Percentiles rank a stretch among this genome's conserved stretches.
These are phyloP conservation scores for Phoma sp. DNA, from an alignment of 2,329 filamentous ascomycete genomes.

Conservation along the genomic window DNA sequence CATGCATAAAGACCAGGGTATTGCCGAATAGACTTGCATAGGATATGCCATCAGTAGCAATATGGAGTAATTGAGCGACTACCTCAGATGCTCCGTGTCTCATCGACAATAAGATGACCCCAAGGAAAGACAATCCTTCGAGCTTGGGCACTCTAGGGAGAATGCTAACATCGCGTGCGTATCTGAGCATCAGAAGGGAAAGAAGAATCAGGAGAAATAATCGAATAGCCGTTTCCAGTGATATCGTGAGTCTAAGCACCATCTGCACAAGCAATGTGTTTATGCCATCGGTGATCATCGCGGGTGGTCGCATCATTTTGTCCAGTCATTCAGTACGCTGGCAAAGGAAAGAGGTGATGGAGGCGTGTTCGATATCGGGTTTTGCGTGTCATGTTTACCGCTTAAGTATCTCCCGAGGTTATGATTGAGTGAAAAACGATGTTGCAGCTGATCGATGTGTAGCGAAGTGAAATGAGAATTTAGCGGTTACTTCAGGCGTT, in stretches of 20 bases:
- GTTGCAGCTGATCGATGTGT: too few species aligned
- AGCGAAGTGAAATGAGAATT: too few species aligned
- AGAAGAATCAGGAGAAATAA: not conserved
- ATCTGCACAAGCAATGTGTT: not conserved
- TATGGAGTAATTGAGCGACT: not conserved
- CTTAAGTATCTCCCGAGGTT: too few species aligned
- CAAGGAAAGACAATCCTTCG: not conserved
- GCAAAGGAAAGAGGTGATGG: too few species aligned
- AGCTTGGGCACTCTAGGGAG: not conserved
- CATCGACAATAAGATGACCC: not conserved
- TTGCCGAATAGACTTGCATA: not conserved
- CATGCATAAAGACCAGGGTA: not conserved
- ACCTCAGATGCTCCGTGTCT: not conserved
- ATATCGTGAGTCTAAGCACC: not conserved
- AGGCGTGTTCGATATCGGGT: too few species aligned
- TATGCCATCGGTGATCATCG: not conserved
- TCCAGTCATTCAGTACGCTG: too few species aligned
- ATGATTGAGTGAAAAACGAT: too few species aligned
- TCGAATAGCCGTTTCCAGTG: not conserved
- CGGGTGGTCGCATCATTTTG: not conserved
- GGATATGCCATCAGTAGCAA: constrained; percentile 1
- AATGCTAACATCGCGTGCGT: not conserved
- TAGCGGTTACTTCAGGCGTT: too few species aligned
- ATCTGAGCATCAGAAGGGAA: not conserved
- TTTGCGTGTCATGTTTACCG: too few species aligned